phyloP scores from a whole-genome alignment of 2,329 filamentous ascomycete genomes.

The Paracoccidioides lutzii region DNA sequence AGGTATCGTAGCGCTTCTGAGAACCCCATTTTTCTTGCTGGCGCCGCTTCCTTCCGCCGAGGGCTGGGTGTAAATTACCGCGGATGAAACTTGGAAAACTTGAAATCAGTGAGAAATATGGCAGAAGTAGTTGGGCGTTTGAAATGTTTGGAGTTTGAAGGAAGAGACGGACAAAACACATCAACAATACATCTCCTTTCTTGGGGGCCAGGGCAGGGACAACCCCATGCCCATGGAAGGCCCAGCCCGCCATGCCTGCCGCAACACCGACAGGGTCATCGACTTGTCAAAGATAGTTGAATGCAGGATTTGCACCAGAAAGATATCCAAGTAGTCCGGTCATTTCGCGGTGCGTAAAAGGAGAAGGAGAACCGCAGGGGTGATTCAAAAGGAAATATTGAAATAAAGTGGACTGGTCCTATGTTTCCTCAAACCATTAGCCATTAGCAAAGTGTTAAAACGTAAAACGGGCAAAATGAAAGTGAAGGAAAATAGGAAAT shows the following conservation, averaged over 20 bases:
- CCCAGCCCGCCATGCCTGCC: not conserved
- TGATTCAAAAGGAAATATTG: not conserved
- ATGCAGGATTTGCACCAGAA: not conserved
- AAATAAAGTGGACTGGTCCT: not conserved
- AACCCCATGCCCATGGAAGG: not conserved
- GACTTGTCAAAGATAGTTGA: not conserved
- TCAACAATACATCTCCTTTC: not conserved
- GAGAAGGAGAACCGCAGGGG: not conserved
- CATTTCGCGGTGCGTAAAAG: not conserved
- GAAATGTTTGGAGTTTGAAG: too few relatives aligned
- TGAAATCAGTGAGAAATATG: not conserved
- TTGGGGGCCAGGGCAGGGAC: not conserved
- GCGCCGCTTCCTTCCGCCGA: not conserved
- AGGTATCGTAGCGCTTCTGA: constrained; percentile 9
- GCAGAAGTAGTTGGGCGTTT: too few relatives aligned
- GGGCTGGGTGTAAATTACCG: too few relatives aligned
- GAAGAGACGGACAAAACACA: not conserved
- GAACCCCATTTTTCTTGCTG: constrained; percentile 6
- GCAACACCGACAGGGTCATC: too few relatives aligned
- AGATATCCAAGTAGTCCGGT: not conserved
- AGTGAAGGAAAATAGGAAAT: not conserved
- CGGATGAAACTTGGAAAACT: not conserved
- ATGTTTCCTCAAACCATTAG: not conserved
- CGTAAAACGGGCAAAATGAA: too few relatives aligned
- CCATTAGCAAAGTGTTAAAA: not conserved